Evolutionary conservation across 23 red algal genomes (phyloP), one percentile per base, ranked within the genome.

Genomic region (Agarophyton chilense): DNA sequence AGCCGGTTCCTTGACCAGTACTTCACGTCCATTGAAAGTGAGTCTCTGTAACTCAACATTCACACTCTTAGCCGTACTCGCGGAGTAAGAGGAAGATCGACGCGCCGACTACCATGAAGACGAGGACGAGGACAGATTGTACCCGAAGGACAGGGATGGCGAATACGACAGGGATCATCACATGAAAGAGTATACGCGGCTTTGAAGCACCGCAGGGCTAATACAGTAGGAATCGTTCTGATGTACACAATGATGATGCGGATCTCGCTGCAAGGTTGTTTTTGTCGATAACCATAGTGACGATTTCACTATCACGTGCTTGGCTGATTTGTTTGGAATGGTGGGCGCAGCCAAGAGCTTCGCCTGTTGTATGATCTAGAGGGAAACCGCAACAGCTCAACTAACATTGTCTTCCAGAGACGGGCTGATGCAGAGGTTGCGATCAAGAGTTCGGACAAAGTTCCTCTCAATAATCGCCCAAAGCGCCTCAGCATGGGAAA

Each of bases 291-390:
- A 86, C 73, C 64, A 73, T 25, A 86, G 82, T 86, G 82, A 86
- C 36, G 82, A 86, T 57, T 63, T 86, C 3, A 86, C 82, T 21
- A 86, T 64, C 22, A 86, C 62, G 0, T 63, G 82, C 14, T 36
- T 86, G 82, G 82, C 82, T 10, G 82, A 86, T 74, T 56, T 86
- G 65, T 86, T 86, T 72, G 64, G 82, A 70, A 86, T 86, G 82
- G 82, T 86, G n/a, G 82, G 82, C 50, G 64, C 82, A 34, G 82
- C 73, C 62, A 86, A 45, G 82, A 86, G 33, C 61, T 86, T 45
- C 82, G 82, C 21, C 64, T 86, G 26, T 72, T 86, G 62, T 86
- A 86, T 45, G 82, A 86, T 56, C 60, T 63, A 18, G 58, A 86
- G 29, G 82, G 82, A 5, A 86, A 86, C 43, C 82, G 64, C 1